Base-by-base conservation (phyloP, 23 red algal species). In the Gracilaria vermiculophylla region DNA sequence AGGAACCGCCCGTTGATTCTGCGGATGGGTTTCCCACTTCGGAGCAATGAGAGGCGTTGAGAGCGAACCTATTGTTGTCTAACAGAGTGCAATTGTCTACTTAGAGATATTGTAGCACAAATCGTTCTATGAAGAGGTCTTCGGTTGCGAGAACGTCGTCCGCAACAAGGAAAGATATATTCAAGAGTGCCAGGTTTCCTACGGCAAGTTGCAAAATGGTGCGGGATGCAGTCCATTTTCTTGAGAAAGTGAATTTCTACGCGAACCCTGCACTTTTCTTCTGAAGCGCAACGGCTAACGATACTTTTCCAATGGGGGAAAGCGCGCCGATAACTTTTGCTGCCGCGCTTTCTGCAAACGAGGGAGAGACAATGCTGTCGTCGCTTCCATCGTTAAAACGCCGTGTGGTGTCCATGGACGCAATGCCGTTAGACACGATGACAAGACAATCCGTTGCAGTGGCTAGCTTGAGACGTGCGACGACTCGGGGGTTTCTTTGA, bases 301-400 rank as follows among this genome's bases (percentile, higher is more conserved):
- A 31, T 42, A 73, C 23, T 9, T 32, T 73, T 21, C 8, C 8
- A 21, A 73, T 73, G 39, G 70, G 17, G 5, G 70, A 5, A 9
- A 76, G 5, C 39, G 14, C 51, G 3, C 70, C 70, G 24, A 76
- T 50, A 24, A 37, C 35, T 50, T 50, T 49, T 4, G 33, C 32
- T 53, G 39, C 39, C 2, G 70, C 39, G 3, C 40, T 50, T 25
- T 76, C 70, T 24, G 70, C 70, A 31, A 76, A 41, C 16, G 9
- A 28, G 16, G 70, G 49, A 4, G 41, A 50, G 70, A 76, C 39
- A 19, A 76, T 76, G 49, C 70, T 76, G 39, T 76, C 70, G 42
- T 76, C 70, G 70, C 70, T 76, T 2, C 70, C 70, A 25, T 76
- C 70, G 20, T 76, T 41, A n/a, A n/a, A n/a, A n/a, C n/a, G n/a